Evolutionary conservation across 1,139 yeast species (phyloP), one percentile per base, ranked within the genome.

Genomic region (Protomyces lactucae-debilis): DNA sequence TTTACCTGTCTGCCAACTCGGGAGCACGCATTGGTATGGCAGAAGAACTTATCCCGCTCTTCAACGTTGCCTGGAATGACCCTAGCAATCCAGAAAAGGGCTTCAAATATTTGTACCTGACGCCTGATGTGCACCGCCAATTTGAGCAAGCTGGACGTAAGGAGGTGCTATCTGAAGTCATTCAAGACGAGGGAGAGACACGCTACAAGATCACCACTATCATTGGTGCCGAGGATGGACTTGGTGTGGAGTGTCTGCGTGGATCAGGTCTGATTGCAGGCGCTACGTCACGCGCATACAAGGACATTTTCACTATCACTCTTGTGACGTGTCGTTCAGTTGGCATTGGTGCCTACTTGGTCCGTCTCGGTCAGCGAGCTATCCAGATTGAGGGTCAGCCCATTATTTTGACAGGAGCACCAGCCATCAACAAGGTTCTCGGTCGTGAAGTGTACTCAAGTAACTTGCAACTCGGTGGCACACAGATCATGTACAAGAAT

Each of bases 11-110:
- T 70, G 99, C 99, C 52, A 93, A 93, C 82, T 91, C 98, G 67
- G 99, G 99, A 80, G 99, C 99, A 56, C 86, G 99, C 80, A 89
- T 93, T 70, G 99, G 99, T 74, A 85, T 93, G 76, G 99, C 99
- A 52, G 98, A 93, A 72, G 99, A 93, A 76, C 81, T 93, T 68
- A 82, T 93, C 66, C 95, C 97, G 67, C 82, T 85, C 73, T 91
- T 85, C 81, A 86, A 88, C 76, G 97, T 92, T 68, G 91, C 93
- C 64, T 93, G 99, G 99, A 88, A 86, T 71, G 93, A 86, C 70
- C 84, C 83, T 55, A 78, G 78, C 25, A 80, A 84, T 68, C 95
- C 92, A 68, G 82, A 85, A 45, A 88, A 88, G 79, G 99, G 99
- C 25, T 93, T 92, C 83, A 81, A 83, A 72, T 93, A 93, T 80